Conservation (phyloP, 2,329 filamentous ascomycete genomes). For the Spiromastix sp. region DNA sequence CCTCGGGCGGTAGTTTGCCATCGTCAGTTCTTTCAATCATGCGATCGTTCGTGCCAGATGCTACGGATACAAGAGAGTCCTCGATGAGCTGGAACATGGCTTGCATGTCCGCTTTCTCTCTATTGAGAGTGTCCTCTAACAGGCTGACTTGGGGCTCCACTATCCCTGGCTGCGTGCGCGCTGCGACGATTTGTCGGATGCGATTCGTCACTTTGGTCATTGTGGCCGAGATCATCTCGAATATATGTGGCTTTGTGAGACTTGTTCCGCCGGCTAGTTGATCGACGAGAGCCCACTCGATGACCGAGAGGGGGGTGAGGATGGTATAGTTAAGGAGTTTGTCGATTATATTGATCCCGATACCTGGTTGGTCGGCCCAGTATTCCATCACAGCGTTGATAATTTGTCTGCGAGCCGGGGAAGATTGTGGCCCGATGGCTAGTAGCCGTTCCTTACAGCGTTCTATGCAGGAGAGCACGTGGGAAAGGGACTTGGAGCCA, state of each 20-base stretch:
- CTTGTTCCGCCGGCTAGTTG: conserved; percentile 52
- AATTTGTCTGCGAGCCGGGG: conserved; percentile 73
- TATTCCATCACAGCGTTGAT: conserved; percentile 83
- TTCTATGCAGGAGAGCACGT: conserved; percentile 92
- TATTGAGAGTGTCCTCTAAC: conserved; percentile 55
- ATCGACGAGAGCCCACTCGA: conserved; percentile 79
- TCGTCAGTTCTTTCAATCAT: conserved; percentile 58
- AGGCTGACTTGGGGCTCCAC: conserved; percentile 44
- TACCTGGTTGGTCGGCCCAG: conserved; percentile 85
- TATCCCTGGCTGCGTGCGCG: conserved; percentile 48
- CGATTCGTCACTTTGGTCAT: conserved; percentile 83
- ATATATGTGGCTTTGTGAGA: conserved; percentile 66
- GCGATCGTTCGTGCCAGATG: conserved; percentile 61
- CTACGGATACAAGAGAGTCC: conserved; percentile 63
- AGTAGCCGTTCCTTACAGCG: conserved; percentile 83
- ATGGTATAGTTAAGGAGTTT: conserved; percentile 97
- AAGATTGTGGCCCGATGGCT: conserved; percentile 63
- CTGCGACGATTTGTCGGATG: conserved; percentile 65
- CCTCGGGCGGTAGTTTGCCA: conserved; percentile 40
- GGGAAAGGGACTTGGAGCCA: conserved; percentile 89
- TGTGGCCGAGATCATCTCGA: conserved; percentile 82
- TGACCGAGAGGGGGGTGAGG: conserved; percentile 70
- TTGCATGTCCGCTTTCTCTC: conserved; percentile 64
- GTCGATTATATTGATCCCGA: conserved; percentile 86
- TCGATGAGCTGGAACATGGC: conserved; percentile 73